Percentiles rank a stretch among this genome's conserved stretches.
Conservation (phyloP, 2,329 filamentous ascomycete genomes). For the Drechslerella dactyloides region DNA sequence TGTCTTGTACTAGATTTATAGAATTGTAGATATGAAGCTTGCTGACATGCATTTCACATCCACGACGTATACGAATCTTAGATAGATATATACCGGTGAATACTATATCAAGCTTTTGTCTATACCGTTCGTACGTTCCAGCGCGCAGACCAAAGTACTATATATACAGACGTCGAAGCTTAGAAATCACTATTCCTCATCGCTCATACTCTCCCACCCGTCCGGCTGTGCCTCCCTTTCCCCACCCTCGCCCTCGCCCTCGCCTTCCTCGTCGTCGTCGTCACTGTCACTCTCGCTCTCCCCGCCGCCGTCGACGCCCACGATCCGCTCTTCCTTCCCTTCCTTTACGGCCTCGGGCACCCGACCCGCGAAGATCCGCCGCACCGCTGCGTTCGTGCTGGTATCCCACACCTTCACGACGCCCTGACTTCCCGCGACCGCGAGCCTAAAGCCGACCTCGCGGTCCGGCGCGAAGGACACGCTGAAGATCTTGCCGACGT, state of each 20-base stretch:
- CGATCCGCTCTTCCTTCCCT: conserved; percentile 74
- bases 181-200: conserved; percentile 57
- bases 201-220: conserved; percentile 66
- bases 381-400: conserved; percentile 85
- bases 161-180: not conserved
- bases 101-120: not conserved
- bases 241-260: conserved; percentile 48
- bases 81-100: not conserved
- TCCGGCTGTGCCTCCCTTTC: conserved; percentile 56
- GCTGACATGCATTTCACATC: too few relatives aligned
- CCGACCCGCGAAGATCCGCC: conserved; percentile 78
- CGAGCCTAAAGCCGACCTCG: conserved; percentile 88
- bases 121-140: not conserved
- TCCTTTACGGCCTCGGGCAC: conserved; percentile 66
- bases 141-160: not conserved
- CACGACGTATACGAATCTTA: not conserved
- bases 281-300: conserved; percentile 65
- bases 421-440: conserved; percentile 93
- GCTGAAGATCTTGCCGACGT: conserved; percentile 93
- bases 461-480: conserved; percentile 86
- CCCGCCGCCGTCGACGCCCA: conserved; percentile 74
- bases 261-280: conserved; percentile 60
- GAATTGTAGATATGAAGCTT: too few relatives aligned
- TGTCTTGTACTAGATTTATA: too few relatives aligned
- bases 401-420: conserved; percentile 95